Base-by-base conservation (phyloP, 2,329 filamentous ascomycete genomes). In the Tolypocladium tundrense region DNA sequence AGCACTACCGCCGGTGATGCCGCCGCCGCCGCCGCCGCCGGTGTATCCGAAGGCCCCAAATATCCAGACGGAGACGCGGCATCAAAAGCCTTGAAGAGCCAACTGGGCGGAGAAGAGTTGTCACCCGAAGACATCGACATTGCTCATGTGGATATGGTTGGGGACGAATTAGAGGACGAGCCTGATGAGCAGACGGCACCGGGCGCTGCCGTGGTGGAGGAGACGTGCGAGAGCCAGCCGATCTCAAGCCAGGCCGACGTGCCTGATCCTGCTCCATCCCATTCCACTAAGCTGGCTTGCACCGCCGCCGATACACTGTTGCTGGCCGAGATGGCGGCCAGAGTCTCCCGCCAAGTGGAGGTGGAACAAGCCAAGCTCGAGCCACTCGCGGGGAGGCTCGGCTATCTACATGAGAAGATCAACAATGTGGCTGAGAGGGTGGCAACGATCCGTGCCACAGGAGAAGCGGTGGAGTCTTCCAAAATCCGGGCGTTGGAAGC, bases 51-150 rank as follows among this genome's bases (percentile, higher is more conserved):
- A 27, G 37, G 35, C 37, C 37, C 16, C 37, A 31, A 41, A 31
- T 8, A 24, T 27, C 14, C 52, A 41, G 19, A 41, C 31, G 14
- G 19, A 52, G 31, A 37, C 4, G 6, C 31, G 31, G 31, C 14
- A n/a, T 35, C 10, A n/a, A 52, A 37, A 10, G 31, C 19, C 11
- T 5, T 13, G 19, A 52, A 61, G 21, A 51, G 45, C 11, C 13
- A 37, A 33, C 39, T 54, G 19, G 39, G n/a, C 41, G 54, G 35
- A 33, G 31, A n/a, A 6, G 73, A 73, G 14, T 54, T 68, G 4
- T 67, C 63, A 5, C 77, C 77, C 0, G 79, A 81, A 2, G 79
- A 82, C 57, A 80, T 82, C 54, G 72, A 80, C 52, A 74, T 82
- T 31, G 75, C 77, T 59, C 73, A 74, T 50, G 31, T 69, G 21